phyloP scores from a whole-genome alignment of 306 rosid species.

The Citrullus mucosospermus region DNA sequence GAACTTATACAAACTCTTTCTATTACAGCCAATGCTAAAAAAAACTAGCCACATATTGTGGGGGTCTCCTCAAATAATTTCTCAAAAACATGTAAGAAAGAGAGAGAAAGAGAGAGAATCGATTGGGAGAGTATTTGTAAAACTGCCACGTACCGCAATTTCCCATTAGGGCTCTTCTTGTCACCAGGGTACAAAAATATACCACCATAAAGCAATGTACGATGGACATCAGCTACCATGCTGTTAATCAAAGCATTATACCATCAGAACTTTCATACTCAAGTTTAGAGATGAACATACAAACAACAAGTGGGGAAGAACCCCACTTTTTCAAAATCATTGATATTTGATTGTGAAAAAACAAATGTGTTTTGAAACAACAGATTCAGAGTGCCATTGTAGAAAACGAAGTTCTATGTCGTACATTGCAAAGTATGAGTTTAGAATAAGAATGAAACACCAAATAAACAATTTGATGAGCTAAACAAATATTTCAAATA shows the following conservation, averaged over 20 bases:
- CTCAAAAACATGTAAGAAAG: background rate
- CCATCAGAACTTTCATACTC: background rate
- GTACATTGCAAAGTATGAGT: background rate
- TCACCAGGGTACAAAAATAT: slow-evolving; percentile 94
- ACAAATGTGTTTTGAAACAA: background rate
- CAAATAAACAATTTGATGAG: background rate
- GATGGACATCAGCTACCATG: slow-evolving; percentile 99
- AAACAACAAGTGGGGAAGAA: background rate
- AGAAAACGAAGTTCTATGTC: background rate
- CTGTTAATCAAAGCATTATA: slow-evolving; percentile 28
- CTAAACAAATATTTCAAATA: background rate
- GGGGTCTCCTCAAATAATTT: no score
- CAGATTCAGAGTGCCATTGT: background rate
- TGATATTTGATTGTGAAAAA: background rate
- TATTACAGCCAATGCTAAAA: no score
- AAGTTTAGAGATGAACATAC: background rate
- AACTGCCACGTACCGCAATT: slow-evolving; percentile 58
- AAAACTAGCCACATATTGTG: no score
- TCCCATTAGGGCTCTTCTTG: slow-evolving; percentile 92
- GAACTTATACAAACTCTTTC: no score
- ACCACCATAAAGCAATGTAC: slow-evolving; percentile 96
- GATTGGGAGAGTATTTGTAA: background rate
- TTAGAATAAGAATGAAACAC: background rate
- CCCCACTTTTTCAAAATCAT: background rate
- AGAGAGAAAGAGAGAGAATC: background rate